Evolutionary conservation across 2,329 filamentous ascomycete species (phyloP), one percentile per base, ranked within the genome.

Genomic region (Penicillium sp.): DNA sequence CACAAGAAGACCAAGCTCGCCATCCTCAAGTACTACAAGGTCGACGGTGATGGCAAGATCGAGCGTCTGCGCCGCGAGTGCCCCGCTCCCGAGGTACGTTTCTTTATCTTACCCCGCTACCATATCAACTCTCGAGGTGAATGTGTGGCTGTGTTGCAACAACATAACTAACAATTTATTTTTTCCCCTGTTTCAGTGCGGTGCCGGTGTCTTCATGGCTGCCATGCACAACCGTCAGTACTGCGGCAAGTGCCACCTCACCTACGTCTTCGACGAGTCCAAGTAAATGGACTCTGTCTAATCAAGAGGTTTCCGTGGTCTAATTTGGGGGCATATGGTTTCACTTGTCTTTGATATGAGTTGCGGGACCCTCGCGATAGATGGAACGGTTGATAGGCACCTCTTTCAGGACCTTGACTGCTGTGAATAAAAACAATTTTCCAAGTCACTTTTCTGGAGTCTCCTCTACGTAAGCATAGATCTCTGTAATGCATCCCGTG

Each of bases 21-120:
- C 70, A 91, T 98, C 66, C 90, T 98, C 77, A 98, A 98, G 86
- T 98, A 98, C 88, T 98, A 98, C 88, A 98, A 98, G 88, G 93
- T 98, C 68, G 93, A 97, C 77, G 89, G 88, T 68, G 93, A 98
- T 71, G 93, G 94, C 78, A 97, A 97, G 86, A 97, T 98, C 69
- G 93, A 98, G 87, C 93, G 93, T 72, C 86, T 98, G 64, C 85
- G 94, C 74, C 85, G 93, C 77, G 94, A 98, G 84, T 98, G 93
- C 82, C 93, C 94, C 63, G 78, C 82, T 72, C 85, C 90, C 66
- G 88, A 86, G 71, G 88, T 93, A 76, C 79, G 87, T 11, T 8
- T 11, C 3, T 32, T 32, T 11, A 7, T 7, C 29, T 32, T 3
- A 32, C 11, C 11, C 29, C 29, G 8, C 29, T 32, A 7, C 29